phyloP scores from a whole-genome alignment of 129 eudicot genomes.

The Apium graveolens region DNA sequence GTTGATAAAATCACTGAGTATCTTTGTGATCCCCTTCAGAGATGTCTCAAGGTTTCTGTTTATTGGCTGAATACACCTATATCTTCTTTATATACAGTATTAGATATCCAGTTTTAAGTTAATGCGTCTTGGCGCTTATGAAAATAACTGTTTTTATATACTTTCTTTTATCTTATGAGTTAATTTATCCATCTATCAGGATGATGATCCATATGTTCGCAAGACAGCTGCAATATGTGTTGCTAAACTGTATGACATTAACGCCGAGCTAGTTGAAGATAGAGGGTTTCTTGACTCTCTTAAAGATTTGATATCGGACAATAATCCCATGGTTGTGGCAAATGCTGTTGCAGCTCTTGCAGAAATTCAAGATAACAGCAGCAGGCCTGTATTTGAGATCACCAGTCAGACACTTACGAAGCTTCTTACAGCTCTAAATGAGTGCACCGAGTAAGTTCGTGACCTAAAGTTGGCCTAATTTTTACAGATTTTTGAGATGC shows the following conservation, averaged over 20 bases:
- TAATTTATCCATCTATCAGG: slow-evolving; percentile 35
- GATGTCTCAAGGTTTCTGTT: slow-evolving; percentile 79
- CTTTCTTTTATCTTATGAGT: neutral
- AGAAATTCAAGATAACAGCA: slow-evolving; percentile 93
- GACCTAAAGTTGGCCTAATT: neutral
- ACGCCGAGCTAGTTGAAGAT: slow-evolving; percentile 97
- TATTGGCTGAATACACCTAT: neutral
- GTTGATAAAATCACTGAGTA: slow-evolving; percentile 98
- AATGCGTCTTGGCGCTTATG: neutral
- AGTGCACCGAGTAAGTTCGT: slow-evolving; percentile 93
- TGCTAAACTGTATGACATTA: slow-evolving; percentile 96
- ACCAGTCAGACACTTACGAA: slow-evolving; percentile 81
- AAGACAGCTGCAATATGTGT: slow-evolving; percentile 99
- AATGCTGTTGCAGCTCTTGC: slow-evolving; percentile 99
- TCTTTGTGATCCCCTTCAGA: slow-evolving; percentile 95
- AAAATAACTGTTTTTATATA: neutral
- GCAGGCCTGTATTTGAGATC: slow-evolving; percentile 69
- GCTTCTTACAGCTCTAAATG: slow-evolving; percentile 96
- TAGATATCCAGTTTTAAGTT: neutral
- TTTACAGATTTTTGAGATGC: neutral
- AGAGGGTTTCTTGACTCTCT: slow-evolving; percentile 95
- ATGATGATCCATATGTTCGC: slow-evolving; percentile 99
- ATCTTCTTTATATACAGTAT: neutral
- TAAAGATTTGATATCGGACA: slow-evolving; percentile 94
- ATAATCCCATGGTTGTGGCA: slow-evolving; percentile 99